These are phyloP conservation scores for Penicillium tannophilum DNA, from an alignment of 495 filamentous ascomycete genomes.

Conservation along the genomic window DNA sequence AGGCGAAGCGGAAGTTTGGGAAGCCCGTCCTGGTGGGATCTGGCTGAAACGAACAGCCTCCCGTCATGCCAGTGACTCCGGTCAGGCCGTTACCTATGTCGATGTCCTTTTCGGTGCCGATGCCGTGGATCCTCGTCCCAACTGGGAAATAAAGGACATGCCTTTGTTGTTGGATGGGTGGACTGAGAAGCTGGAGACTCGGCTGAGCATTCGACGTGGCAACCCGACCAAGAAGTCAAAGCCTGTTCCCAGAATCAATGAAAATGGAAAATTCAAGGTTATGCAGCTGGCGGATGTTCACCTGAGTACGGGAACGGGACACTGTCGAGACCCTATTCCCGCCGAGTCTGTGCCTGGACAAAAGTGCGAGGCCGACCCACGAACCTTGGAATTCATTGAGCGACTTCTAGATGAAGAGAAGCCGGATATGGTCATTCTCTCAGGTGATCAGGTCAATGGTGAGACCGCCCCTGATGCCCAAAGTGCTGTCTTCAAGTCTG, in stretches of 20 bases:
- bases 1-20: slow-evolving; percentile 70
- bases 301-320: slow-evolving; percentile 82
- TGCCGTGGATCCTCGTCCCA: slow-evolving; percentile 82
- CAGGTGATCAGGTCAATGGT: slow-evolving; percentile 93
- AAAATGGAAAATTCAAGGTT: slow-evolving; percentile 96
- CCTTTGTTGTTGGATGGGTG: slow-evolving; percentile 66
- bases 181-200: slow-evolving; percentile 63
- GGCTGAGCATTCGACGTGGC: slow-evolving; percentile 77
- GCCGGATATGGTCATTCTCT: slow-evolving; percentile 87
- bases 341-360: slow-evolving; percentile 63
- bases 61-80: slow-evolving; percentile 75
- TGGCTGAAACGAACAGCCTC: slow-evolving; percentile 85
- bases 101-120: slow-evolving; percentile 94
- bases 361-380: slow-evolving; percentile 85
- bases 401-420: slow-evolving; percentile 85
- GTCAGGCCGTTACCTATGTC: slow-evolving; percentile 75
- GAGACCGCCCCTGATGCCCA: slow-evolving; percentile 91
- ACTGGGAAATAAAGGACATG: slow-evolving; percentile 76
- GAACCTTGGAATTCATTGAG: slow-evolving; percentile 87
- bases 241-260: slow-evolving; percentile 72
- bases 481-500: slow-evolving; percentile 91
- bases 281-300: slow-evolving; percentile 93
- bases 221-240: slow-evolving; percentile 57
- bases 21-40: slow-evolving; percentile 73
- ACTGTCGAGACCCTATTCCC: slow-evolving; percentile 82